phyloP scores from a whole-genome alignment of 2,329 filamentous ascomycete species.

The Myrmaecium sp. region DNA sequence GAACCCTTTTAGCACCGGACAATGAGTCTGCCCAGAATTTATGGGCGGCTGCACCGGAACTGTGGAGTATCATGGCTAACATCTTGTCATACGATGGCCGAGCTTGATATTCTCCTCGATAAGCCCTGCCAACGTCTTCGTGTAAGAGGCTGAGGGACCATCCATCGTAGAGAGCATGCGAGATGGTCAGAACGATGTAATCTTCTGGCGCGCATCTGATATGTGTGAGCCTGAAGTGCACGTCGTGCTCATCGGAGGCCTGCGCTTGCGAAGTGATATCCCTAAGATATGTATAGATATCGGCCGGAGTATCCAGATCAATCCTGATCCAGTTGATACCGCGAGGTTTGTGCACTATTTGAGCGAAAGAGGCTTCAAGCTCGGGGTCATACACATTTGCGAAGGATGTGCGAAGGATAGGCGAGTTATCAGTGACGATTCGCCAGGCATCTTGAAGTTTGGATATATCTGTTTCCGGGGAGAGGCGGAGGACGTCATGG shows the following conservation, averaged over 20 bases:
- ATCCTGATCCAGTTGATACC: conserved; percentile 20
- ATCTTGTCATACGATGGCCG: conserved; percentile 36
- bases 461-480: conserved; percentile 34
- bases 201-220: conserved; percentile 15
- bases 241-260: conserved; percentile 8
- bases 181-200: conserved; percentile 50
- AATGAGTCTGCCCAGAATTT: conserved; percentile 60
- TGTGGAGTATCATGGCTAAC: conserved; percentile 36
- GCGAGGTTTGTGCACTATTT: conserved; percentile 28
- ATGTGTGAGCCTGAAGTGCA: conserved; percentile 21
- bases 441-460: conserved; percentile 46
- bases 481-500: conserved; percentile 55
- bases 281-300: conserved; percentile 17
- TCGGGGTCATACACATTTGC: conserved; percentile 44
- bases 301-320: conserved; percentile 7
- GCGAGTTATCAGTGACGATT: conserved; percentile 39
- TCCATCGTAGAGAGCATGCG: conserved; percentile 81
- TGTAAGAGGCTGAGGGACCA: conserved; percentile 66
- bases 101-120: conserved; percentile 26
- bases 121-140: conserved; percentile 49
- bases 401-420: conserved; percentile 65
- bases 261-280: conserved; percentile 14
- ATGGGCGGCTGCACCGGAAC: conserved; percentile 29
- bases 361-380: conserved; percentile 38
- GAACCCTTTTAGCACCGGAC: conserved; percentile 27